Evolutionary conservation across 768 basidiomycete species (phyloP), one percentile per base, ranked within the genome.

Genomic region (Mycena amicta): DNA sequence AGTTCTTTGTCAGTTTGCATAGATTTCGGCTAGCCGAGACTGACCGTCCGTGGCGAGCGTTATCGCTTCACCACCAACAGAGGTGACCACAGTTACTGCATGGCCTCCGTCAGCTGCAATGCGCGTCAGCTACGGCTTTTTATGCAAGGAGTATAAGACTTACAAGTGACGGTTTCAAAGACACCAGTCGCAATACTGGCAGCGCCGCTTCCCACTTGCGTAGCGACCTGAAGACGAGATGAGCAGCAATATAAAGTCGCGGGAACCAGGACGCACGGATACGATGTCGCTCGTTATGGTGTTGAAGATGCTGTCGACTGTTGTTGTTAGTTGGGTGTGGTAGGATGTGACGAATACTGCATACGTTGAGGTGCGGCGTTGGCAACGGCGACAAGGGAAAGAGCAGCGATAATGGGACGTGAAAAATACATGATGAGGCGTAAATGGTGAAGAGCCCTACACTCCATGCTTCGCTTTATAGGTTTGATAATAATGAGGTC

Each of bases 51-150:
- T 6, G n/a, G 47, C 47, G 12, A 49, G 77, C 0, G 87, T 89
- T 56, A 88, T 71, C 1, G 80, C 87, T 43, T 77, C 64, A 12
- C 87, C 88, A 5, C 85, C 88, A 11, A 67, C 78, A 40, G 80
- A 83, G 16, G 83, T 86, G 27, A 89, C 71, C 20, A 89, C 67
- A 15, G 84, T 89, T 50, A 76, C 71, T 2, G 75, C 81, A 8
- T 72, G 56, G 15, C 82, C 87, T n/a, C 75, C 85, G 55, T 78
- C 66, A 28, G 85, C 88, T 89, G 56, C 27, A 49, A 57, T 45
- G 43, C 12, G 22, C 52, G 16, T 31, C 22, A 55, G 47, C 41
- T 68, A 70, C 49, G 8, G 66, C 68, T 20, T 68, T 62, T 2
- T 61, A 49, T 23, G 64, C 64, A 33, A 66, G 59, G 33, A 68